Evolutionary conservation across 495 filamentous ascomycete species (phyloP).

Genomic region (Aspergillus egyptiacus): DNA sequence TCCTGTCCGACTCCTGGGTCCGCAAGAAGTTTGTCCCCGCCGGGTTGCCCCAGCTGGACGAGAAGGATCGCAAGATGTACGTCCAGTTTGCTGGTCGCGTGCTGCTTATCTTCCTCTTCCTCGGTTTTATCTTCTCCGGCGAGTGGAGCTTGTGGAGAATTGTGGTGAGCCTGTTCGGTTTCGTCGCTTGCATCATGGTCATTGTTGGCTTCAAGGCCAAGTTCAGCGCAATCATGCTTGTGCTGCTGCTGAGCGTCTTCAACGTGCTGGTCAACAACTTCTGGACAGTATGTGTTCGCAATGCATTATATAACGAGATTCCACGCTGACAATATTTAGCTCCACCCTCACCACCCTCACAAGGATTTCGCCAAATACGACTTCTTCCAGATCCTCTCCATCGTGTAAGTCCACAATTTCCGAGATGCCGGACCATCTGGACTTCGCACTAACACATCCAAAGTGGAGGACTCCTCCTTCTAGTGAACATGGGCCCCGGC

Average conservation of each 20-base stretch:
- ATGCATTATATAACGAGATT: slow-evolving; percentile 16
- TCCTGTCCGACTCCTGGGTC: slow-evolving; percentile 95
- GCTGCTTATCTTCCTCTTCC: slow-evolving; percentile 93
- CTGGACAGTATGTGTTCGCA: slow-evolving; percentile 80
- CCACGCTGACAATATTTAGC: slow-evolving; percentile 45
- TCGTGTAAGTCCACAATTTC: slow-evolving; percentile 62
- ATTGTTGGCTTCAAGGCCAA: slow-evolving; percentile 99
- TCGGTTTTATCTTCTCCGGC: slow-evolving; percentile 93
- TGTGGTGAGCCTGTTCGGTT: slow-evolving; percentile 71
- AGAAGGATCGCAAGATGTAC: slow-evolving; percentile 99
- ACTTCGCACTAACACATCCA: slow-evolving; percentile 15
- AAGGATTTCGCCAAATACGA: slow-evolving; percentile 99
- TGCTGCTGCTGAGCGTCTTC: slow-evolving; percentile 91
- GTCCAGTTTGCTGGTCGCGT: slow-evolving; percentile 95
- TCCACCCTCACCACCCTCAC: slow-evolving; percentile 96
- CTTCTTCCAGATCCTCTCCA: slow-evolving; percentile 99
- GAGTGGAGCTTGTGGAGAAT: slow-evolving; percentile 85
- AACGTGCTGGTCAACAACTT: slow-evolving; percentile 99
- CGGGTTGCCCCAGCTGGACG: slow-evolving; percentile 85
- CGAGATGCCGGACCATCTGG: background rate
- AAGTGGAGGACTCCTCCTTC: slow-evolving; percentile 82
- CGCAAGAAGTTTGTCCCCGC: slow-evolving; percentile 96
- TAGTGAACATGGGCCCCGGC: slow-evolving; percentile 97
- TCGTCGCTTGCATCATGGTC: slow-evolving; percentile 95
- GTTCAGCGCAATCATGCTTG: slow-evolving; percentile 89